A percentile compares a stretch with the other conserved stretches of the same genome.
These are phyloP conservation scores for Dissophora ornata DNA, from an alignment of 192 early-diverging fungal species.

Conservation along the genomic window DNA sequence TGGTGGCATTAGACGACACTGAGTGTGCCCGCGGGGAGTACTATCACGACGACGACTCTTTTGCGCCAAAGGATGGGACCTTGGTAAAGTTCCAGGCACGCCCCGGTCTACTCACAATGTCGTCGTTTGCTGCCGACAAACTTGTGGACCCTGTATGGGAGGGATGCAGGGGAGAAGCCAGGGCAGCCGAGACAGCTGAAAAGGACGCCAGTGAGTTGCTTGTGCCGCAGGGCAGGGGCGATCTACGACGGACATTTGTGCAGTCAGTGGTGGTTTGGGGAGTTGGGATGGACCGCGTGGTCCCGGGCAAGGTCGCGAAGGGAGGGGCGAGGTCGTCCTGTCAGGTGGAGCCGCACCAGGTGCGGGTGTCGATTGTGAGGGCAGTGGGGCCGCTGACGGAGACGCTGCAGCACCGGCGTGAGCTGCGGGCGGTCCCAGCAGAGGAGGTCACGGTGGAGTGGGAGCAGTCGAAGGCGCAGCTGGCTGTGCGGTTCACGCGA, in stretches of 20 bases:
- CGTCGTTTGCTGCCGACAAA: neutral
- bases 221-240: neutral
- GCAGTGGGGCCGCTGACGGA: neutral
- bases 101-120: constrained; percentile 13
- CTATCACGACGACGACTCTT: constrained; percentile 68
- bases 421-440: neutral
- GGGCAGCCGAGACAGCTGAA: neutral
- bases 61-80: constrained; percentile 18
- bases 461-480: constrained; percentile 12
- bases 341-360: constrained; percentile 20
- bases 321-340: neutral
- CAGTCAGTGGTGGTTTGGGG: constrained; percentile 16
- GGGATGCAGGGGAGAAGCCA: neutral
- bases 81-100: constrained; percentile 17
- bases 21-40: constrained; percentile 61
- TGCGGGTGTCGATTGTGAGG: constrained; percentile 25
- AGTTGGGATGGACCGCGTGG: constrained; percentile 2
- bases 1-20: constrained; percentile 64
- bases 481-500: neutral
- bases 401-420: constrained; percentile 17
- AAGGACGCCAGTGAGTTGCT: neutral
- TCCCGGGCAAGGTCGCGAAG: neutral
- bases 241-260: constrained; percentile 5
- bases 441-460: constrained; percentile 9
- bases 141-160: neutral